A percentile compares a stretch with the other conserved stretches of the same genome.
phyloP scores from a whole-genome alignment of 2,329 filamentous ascomycete species.

The Aspergillus sp. region DNA sequence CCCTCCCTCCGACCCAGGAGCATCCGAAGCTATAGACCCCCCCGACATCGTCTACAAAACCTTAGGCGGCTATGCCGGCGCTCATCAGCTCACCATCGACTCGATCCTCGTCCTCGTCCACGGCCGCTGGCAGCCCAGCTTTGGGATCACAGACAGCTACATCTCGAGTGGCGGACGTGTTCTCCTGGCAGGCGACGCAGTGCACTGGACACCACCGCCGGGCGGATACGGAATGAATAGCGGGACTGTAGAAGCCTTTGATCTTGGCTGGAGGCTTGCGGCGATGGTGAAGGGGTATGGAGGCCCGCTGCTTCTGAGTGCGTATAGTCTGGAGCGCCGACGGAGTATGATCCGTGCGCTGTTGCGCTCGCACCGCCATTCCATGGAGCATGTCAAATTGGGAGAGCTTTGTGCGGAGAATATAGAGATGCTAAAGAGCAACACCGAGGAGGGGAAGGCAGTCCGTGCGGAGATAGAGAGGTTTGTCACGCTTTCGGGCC shows the following conservation, averaged over 20 bases:
- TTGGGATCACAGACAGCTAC: conserved; percentile 34
- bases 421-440: not conserved
- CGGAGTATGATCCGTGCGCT: conserved; percentile 34
- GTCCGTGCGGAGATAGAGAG: not conserved
- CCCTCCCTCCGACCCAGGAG: conserved; percentile 8
- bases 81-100: conserved; percentile 36
- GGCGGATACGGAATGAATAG: conserved; percentile 48
- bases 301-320: conserved; percentile 26
- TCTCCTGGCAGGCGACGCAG: conserved; percentile 41
- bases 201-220: conserved; percentile 40
- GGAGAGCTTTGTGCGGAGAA: not conserved
- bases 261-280: conserved; percentile 43
- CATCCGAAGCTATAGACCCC: conserved; percentile 24
- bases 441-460: not conserved
- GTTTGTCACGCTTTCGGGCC: conserved; percentile 7
- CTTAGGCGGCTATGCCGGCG: conserved; percentile 25
- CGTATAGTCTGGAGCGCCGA: conserved; percentile 36
- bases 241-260: conserved; percentile 41
- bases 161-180: conserved; percentile 22
- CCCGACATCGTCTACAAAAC: conserved; percentile 28
- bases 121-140: conserved; percentile 36
- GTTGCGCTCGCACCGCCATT: conserved; percentile 26
- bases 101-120: conserved; percentile 39
- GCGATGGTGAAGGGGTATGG: conserved; percentile 33
- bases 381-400: conserved; percentile 17